phyloP scores from a whole-genome alignment of 495 filamentous ascomycete genomes.

The Hypoxylon trugodes region DNA sequence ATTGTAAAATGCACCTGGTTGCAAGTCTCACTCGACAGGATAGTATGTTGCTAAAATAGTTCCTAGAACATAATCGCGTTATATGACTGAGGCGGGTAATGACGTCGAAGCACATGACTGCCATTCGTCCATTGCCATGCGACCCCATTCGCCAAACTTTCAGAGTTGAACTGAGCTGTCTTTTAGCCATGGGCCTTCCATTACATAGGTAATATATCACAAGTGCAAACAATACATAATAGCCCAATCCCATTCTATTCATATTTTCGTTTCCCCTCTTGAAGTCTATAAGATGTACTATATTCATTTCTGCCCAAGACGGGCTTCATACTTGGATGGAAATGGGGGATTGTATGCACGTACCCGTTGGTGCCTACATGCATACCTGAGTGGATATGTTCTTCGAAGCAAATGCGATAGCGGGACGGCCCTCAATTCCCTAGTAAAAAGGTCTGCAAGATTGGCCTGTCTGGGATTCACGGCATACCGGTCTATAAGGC shows the following conservation, averaged over 20 bases:
- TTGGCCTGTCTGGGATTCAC: neutral
- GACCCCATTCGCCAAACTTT: neutral
- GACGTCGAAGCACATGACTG: neutral
- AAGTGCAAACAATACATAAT: no score
- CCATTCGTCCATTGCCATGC: slow-evolving; percentile 5
- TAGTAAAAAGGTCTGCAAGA: neutral
- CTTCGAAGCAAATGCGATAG: slow-evolving; percentile 1
- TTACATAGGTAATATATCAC: no score
- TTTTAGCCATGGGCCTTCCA: no score
- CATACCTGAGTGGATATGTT: slow-evolving; percentile 1
- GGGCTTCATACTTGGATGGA: neutral
- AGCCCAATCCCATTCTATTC: no score
- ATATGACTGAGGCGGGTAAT: slow-evolving; percentile 10
- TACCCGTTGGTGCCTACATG: slow-evolving; percentile 9
- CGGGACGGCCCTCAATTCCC: neutral
- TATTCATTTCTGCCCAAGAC: neutral
- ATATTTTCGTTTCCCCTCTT: no score
- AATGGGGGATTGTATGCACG: neutral
- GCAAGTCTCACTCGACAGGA: slow-evolving; percentile 1
- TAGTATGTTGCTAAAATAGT: slow-evolving; percentile 20
- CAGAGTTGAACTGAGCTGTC: no score
- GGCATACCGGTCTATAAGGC: neutral
- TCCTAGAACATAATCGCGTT: slow-evolving; percentile 6
- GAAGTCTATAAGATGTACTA: neutral
- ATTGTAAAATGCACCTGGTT: slow-evolving; percentile 7